phyloP scores from a whole-genome alignment of 148 eudicot species.

The Rhododendron williamsianum region DNA sequence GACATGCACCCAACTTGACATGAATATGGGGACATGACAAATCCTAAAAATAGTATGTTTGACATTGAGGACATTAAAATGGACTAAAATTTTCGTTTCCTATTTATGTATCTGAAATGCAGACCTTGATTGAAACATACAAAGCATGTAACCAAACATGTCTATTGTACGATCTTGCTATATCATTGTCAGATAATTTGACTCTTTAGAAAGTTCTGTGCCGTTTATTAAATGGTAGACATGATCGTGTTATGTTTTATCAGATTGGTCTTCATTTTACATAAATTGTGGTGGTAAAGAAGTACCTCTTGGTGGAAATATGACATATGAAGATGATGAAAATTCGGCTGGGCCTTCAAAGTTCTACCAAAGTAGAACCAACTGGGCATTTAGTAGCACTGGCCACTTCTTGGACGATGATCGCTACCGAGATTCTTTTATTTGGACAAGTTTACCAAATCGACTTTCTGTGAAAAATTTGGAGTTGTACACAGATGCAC shows the following conservation, averaged over 20 bases:
- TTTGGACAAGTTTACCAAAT: not conserved
- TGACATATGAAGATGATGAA: constrained; percentile 10
- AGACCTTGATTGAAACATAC: not conserved
- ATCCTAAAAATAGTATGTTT: not conserved
- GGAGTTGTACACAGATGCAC: constrained; percentile 22
- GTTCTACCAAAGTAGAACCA: constrained; percentile 2
- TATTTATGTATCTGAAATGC: not conserved
- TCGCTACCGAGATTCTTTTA: not conserved
- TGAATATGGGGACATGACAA: not conserved
- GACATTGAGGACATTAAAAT: not conserved
- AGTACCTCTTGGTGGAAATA: not conserved
- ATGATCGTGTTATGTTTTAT: not conserved
- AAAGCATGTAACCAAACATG: not conserved
- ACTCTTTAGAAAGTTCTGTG: constrained; percentile 9
- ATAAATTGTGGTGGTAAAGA: constrained; percentile 34
- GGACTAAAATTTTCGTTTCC: not conserved
- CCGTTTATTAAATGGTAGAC: not conserved
- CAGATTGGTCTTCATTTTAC: constrained; percentile 9
- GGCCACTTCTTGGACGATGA: constrained; percentile 30
- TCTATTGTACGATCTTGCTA: not conserved
- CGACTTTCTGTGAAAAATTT: constrained; percentile 1
- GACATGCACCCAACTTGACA: not conserved
- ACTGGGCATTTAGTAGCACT: constrained; percentile 34
- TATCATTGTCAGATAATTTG: not conserved
- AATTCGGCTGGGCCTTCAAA: constrained; percentile 14